Conservation (phyloP, 257 asterid genomes). For the Voacanga thouarsii region DNA sequence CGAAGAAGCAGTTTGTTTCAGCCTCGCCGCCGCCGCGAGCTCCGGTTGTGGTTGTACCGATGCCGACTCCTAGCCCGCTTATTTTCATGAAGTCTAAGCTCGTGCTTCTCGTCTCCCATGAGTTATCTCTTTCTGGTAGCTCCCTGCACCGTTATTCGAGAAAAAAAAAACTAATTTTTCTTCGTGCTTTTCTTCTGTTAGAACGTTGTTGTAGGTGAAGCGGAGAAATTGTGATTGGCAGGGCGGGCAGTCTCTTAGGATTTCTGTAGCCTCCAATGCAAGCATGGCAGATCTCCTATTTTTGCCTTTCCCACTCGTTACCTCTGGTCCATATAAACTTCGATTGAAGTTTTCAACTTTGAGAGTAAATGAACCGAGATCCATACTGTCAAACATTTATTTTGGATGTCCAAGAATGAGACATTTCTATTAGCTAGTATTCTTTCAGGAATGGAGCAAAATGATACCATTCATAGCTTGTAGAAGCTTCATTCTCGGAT, state of each 20-base stretch:
- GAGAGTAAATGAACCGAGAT: background rate
- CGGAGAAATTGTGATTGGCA: background rate
- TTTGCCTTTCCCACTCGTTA: background rate
- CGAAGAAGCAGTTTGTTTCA: slow-evolving; percentile 22
- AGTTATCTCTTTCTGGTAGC: slow-evolving; percentile 81
- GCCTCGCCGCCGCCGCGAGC: slow-evolving; percentile 9
- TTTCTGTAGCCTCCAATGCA: background rate
- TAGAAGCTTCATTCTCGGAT: background rate
- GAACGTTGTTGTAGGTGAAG: background rate
- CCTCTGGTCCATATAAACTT: background rate
- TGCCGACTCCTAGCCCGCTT: slow-evolving; percentile 56
- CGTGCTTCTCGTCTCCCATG: slow-evolving; percentile 78
- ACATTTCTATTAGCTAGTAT: background rate
- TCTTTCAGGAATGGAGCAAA: background rate
- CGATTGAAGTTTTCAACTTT: background rate
- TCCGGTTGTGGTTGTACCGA: slow-evolving; percentile 3
- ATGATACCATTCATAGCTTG: background rate
- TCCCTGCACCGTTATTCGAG: slow-evolving; percentile 2
- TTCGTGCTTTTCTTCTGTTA: slow-evolving; percentile 9
- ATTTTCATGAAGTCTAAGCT: slow-evolving; percentile 78
- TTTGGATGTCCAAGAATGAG: background rate
- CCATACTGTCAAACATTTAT: background rate
- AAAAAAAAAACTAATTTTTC: slow-evolving; percentile 39
- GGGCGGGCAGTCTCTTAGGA: background rate
- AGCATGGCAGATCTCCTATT: background rate